Base-by-base conservation (phyloP, 2,329 filamentous ascomycete genomes). In the Aspergillus thermomutatus region DNA sequence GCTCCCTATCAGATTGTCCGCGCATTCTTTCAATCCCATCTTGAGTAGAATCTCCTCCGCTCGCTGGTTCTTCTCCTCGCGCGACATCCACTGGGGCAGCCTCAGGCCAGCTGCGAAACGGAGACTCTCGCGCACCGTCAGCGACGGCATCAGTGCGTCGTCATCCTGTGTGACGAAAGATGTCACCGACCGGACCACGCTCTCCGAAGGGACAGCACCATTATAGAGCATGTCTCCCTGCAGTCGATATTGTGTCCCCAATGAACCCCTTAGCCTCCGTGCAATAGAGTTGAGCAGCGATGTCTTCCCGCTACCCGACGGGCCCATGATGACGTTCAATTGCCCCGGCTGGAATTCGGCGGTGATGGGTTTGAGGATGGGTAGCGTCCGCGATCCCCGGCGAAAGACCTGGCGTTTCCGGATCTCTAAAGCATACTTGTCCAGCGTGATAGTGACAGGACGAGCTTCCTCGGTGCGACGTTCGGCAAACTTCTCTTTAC, bases 161-260 rank as follows among this genome's bases (percentile, higher is more conserved):
- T 92, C 89, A 57, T 91, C 88, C 62, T 92, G 89, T 23, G 87
- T 90, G 6, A 92, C 89, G 59, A 90, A 92, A 0, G 88, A 91
- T 45, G 87, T 88, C 0, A 91, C 82, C 0, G 88, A 89, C 28
- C 87, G 81, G 34, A 92, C 80, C 3, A 92, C 88, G 0, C 84
- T 82, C 51, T 85, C 81, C 0, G 87, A 88, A 0, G 89, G 89
- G 1, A 82, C 74, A 0, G 87, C 83, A 0, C 83, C 85, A 63
- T 92, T 92, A 69, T 91, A 90, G 0, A 82, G 80, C 69, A 92
- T 82, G 48, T 79, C 80, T 0, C 89, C 89, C 4, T 77, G 79
- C 2, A 83, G 77, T 4, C 75, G 78, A 65, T 92, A 92, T 54
- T 79, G 80, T 0, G 86, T 90, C 1, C 81, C 79, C 2, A 85